Conservation (phyloP, 495 filamentous ascomycete genomes). For the Extremus antarcticus region DNA sequence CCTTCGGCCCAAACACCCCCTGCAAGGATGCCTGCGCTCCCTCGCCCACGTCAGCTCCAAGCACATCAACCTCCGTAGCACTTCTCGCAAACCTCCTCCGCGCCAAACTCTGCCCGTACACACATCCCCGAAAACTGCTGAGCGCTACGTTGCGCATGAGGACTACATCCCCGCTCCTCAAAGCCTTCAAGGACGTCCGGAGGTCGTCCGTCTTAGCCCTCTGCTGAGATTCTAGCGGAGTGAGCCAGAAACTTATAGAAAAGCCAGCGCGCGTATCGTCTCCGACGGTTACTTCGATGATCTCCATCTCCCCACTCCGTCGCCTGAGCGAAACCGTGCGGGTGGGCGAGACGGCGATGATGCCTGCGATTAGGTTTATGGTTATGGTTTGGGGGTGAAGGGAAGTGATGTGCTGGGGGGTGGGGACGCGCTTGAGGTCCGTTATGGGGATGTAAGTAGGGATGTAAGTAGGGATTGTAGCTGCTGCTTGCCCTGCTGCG, state of each 20-base stretch:
- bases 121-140: constrained; percentile 55
- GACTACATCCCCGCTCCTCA: constrained; percentile 63
- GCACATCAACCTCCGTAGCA: constrained; percentile 58
- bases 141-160: constrained; percentile 69
- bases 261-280: constrained; percentile 81
- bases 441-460: constrained; percentile 13
- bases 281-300: constrained; percentile 70
- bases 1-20: constrained; percentile 42
- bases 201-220: constrained; percentile 29
- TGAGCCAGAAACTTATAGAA: constrained; percentile 73
- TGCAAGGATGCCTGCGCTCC: constrained; percentile 41
- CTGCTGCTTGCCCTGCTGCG: too few species aligned
- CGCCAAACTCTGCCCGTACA: constrained; percentile 51
- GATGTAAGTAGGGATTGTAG: not conserved
- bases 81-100: constrained; percentile 51
- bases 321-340: constrained; percentile 47
- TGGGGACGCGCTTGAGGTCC: constrained; percentile 62
- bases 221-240: constrained; percentile 21
- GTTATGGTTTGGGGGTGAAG: constrained; percentile 72
- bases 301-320: constrained; percentile 38
- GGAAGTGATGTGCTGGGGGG: constrained; percentile 49
- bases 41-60: constrained; percentile 26
- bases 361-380: constrained; percentile 64
- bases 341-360: constrained; percentile 59
- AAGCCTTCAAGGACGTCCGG: constrained; percentile 32